Evolutionary conservation across 139 green algal genomes (phyloP).

Genomic region (Coelastrella sp.): DNA sequence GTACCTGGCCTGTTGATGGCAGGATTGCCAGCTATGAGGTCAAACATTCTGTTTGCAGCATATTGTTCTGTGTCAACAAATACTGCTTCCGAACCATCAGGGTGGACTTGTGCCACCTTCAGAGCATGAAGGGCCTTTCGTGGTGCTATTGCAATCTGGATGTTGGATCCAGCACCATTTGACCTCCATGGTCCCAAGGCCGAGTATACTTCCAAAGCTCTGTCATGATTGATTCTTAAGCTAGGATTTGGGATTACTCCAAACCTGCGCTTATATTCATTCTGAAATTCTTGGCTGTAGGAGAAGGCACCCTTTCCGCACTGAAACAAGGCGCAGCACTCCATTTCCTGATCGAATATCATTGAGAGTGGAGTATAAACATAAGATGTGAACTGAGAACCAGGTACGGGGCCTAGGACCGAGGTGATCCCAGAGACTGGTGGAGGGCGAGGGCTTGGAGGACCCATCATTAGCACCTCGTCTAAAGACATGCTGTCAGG

Average conservation of each 20-base stretch:
- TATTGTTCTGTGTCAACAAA: background rate
- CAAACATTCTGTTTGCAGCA: background rate
- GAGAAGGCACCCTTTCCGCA: background rate
- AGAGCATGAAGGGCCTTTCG: background rate
- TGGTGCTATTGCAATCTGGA: constrained; percentile 1
- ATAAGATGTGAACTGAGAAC: background rate
- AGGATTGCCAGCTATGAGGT: background rate
- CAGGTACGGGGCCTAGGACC: background rate
- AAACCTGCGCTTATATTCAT: background rate
- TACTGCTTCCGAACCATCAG: background rate
- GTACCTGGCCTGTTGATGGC: background rate
- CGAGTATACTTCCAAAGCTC: background rate
- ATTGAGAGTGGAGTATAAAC: background rate
- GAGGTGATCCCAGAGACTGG: background rate
- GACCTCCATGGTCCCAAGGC: background rate
- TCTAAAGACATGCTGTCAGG: background rate
- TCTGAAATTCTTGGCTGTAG: background rate
- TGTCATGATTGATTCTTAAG: background rate
- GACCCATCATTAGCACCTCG: background rate
- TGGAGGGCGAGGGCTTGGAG: background rate
- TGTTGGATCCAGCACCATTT: constrained; percentile 12
- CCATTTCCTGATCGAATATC: background rate
- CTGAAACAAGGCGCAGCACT: background rate
- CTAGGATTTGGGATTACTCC: background rate
- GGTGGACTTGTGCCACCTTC: background rate